phyloP scores from a whole-genome alignment of 257 asterid genomes.

The Fraxinus anomala region DNA sequence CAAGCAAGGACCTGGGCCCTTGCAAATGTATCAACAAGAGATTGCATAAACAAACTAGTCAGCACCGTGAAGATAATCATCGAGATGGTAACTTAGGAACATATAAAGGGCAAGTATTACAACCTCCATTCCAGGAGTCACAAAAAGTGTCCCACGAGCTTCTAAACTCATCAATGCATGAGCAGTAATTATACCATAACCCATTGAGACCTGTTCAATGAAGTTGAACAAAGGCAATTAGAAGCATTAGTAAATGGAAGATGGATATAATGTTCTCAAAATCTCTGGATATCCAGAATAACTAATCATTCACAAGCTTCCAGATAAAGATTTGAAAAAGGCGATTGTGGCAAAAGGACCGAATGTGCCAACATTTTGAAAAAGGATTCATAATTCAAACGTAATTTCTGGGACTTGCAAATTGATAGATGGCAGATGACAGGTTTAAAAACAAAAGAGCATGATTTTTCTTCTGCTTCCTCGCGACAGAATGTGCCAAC shows the following conservation, averaged over 20 bases:
- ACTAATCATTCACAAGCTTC: not conserved
- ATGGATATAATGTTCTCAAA: not conserved
- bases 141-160: conserved; percentile 92
- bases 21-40: not conserved
- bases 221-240: conserved; percentile 30
- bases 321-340: not conserved
- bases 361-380: not conserved
- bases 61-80: not conserved
- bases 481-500: not conserved
- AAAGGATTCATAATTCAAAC: not conserved
- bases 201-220: conserved; percentile 80
- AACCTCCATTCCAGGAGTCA: conserved; percentile 92
- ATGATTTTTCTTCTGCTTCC: not conserved
- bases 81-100: not conserved
- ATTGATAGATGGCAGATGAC: not conserved
- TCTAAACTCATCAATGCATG: conserved; percentile 91
- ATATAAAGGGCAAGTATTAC: conserved; percentile 14
- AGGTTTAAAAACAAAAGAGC: not conserved
- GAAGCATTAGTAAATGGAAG: conserved; percentile 8
- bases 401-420: not conserved
- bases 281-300: conserved; percentile 7
- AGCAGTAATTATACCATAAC: conserved; percentile 76
- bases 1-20: not conserved
- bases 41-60: not conserved
- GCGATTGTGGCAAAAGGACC: not conserved